Conservation (phyloP, 2,329 filamentous ascomycete species). For the Neurospora sp. region DNA sequence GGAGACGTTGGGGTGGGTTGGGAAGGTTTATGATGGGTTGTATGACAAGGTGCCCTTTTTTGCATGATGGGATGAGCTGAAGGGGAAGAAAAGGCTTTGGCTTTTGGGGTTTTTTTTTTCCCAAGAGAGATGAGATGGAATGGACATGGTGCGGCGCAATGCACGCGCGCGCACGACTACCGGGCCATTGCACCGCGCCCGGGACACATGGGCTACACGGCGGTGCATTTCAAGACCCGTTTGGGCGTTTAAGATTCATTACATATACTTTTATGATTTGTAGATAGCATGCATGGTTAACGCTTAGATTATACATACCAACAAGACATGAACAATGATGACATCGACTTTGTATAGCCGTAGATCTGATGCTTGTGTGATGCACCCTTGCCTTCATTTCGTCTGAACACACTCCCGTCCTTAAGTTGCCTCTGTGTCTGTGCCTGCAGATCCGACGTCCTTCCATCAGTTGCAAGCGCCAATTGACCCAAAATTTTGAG, state of each 20-base stretch:
- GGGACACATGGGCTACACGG: neutral
- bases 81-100: neutral
- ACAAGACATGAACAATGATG: neutral
- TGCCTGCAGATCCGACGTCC: neutral
- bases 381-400: neutral
- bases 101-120: neutral
- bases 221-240: neutral
- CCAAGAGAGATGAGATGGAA: neutral
- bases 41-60: constrained; percentile 28
- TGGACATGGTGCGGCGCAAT: neutral
- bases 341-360: neutral
- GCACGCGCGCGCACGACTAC: neutral
- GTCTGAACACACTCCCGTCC: neutral
- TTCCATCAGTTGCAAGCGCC: neutral
- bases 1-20: constrained; percentile 65
- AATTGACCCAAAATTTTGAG: no score
- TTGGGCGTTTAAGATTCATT: neutral
- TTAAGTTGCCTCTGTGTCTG: neutral
- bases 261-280: neutral
- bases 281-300: neutral
- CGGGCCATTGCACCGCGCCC: neutral
- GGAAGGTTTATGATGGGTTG: constrained; percentile 66
- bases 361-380: neutral
- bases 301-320: neutral
- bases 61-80: constrained; percentile 1